Percentiles rank a stretch among this genome's conserved stretches.
These are phyloP conservation scores for Mycena sp. DNA, from an alignment of 1,284 basidiomycete genomes.

Conservation along the genomic window DNA sequence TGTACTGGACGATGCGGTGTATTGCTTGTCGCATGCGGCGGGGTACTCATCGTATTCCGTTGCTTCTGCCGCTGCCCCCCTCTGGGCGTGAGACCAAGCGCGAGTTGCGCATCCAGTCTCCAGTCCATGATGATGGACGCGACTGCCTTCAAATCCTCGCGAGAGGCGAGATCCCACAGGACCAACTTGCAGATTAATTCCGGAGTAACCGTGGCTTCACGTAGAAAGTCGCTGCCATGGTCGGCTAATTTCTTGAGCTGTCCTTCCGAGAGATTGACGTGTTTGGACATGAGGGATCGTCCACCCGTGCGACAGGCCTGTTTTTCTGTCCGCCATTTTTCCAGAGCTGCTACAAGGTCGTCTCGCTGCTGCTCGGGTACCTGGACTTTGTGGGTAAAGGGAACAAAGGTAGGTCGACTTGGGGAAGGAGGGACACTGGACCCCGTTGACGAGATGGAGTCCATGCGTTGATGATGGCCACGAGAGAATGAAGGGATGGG, in stretches of 20 bases:
- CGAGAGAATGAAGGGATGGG: neutral
- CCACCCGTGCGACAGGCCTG: neutral
- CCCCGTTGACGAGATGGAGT: neutral
- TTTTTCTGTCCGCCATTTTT: slow-evolving; percentile 2
- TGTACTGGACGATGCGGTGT: neutral
- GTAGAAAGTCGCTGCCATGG: neutral
- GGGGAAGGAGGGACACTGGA: neutral
- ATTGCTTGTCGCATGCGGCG: neutral
- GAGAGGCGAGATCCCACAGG: neutral
- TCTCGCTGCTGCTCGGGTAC: slow-evolving; percentile 7
- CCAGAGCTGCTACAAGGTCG: slow-evolving; percentile 7
- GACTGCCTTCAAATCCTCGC: slow-evolving; percentile 2
- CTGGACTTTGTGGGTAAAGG: neutral
- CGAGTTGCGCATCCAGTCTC: slow-evolving; percentile 7
- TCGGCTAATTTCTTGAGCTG: slow-evolving; percentile 6
- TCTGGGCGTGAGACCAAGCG: slow-evolving; percentile 2
- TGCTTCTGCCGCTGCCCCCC: slow-evolving; percentile 7
- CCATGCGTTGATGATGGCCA: slow-evolving; percentile 1
- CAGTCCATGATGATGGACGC: slow-evolving; percentile 8
- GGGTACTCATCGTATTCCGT: neutral
- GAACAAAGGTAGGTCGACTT: neutral
- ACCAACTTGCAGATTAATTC: slow-evolving; percentile 11
- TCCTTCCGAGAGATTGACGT: neutral
- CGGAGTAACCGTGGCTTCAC: neutral
- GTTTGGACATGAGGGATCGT: slow-evolving; percentile 5